A percentile compares a stretch with the other conserved stretches of the same genome.
These are phyloP conservation scores for Cryphonectria carpinicola DNA, from an alignment of 2,329 filamentous ascomycete genomes.

Conservation along the genomic window DNA sequence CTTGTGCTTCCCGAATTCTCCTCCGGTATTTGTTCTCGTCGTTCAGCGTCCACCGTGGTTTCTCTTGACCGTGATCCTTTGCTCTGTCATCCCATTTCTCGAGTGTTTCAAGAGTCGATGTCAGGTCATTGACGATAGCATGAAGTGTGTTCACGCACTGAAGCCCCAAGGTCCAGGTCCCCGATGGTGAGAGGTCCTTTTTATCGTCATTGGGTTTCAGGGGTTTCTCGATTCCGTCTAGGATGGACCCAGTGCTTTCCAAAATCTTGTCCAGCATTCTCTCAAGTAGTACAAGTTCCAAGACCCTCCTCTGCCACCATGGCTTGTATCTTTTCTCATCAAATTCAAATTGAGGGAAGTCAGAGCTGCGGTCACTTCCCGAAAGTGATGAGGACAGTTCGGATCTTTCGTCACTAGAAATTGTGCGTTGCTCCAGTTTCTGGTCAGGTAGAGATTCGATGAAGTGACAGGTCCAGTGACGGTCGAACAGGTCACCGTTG, in stretches of 20 bases:
- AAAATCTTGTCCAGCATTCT: background rate
- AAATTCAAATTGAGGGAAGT: no score
- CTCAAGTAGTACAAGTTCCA: background rate
- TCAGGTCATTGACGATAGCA: background rate
- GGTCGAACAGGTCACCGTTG: slow-evolving; percentile 11
- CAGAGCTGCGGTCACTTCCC: background rate
- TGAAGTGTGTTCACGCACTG: background rate
- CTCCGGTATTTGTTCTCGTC: slow-evolving; percentile 19
- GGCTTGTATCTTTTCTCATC: no score
- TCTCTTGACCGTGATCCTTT: background rate
- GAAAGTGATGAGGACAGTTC: background rate
- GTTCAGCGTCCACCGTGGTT: slow-evolving; percentile 12
- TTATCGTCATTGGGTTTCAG: background rate
- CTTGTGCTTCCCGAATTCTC: slow-evolving; percentile 7
- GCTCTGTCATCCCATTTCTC: slow-evolving; percentile 5
- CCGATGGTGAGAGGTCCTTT: background rate
- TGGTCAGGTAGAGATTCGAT: background rate
- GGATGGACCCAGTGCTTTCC: background rate
- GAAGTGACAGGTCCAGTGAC: slow-evolving; percentile 18
- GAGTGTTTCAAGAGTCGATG: background rate
- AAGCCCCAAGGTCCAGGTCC: background rate
- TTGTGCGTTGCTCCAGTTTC: no score
- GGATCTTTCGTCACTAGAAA: no score
- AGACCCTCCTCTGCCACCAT: slow-evolving; percentile 9
- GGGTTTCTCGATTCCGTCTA: background rate